Base-by-base conservation (phyloP, 2,329 filamentous ascomycete species). In the Colletotrichum costaricense region DNA sequence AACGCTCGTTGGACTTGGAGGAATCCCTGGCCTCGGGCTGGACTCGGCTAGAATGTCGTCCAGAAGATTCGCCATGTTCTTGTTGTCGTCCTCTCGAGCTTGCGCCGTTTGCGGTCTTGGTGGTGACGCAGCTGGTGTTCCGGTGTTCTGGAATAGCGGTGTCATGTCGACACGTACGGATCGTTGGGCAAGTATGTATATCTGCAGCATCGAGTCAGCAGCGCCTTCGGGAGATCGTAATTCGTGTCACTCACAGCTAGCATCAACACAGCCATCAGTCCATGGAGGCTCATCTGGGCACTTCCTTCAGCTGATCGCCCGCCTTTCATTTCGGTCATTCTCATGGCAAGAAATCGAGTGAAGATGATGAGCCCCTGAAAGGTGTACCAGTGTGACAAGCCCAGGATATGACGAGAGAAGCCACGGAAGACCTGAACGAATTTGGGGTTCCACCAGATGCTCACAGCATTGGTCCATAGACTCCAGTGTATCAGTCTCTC, bases 371-470 rank as follows among this genome's bases (percentile, higher is more conserved):
- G 79, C 2, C 87, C 79, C 78, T 95, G 93, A 74, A 92, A 88
- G 1, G 86, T 86, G 78, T 94, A 94, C 87, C 93, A 93, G 64
- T 90, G 87, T 4, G 85, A 84, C 14, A 94, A 87, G 0, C 92
- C 92, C 3, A 87, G 79, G 38, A 94, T 85, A 69, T 89, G 91
- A 74, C 84, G 87, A 33, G 86, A 89, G 79, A 88, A 93, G 67
- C 90, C 91, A n/a, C 88, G 85, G 42, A 86, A 84, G 4, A 88
- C 88, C 76, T 92, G 86, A 42, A 89, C 86, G 75, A 93, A 89
- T 72, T 88, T 88, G 0, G 92, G 91, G 74, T 94, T 94, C 93
- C 93, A 94, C 88, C 90, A 93, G 14, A 88, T 81, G 3, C 90
- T 88, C 22, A 87, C 76, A 3, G 90, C 75, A 46, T 87, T 88